Base-by-base conservation (phyloP, 1,284 basidiomycete species). In the Xerocomus tenax region DNA sequence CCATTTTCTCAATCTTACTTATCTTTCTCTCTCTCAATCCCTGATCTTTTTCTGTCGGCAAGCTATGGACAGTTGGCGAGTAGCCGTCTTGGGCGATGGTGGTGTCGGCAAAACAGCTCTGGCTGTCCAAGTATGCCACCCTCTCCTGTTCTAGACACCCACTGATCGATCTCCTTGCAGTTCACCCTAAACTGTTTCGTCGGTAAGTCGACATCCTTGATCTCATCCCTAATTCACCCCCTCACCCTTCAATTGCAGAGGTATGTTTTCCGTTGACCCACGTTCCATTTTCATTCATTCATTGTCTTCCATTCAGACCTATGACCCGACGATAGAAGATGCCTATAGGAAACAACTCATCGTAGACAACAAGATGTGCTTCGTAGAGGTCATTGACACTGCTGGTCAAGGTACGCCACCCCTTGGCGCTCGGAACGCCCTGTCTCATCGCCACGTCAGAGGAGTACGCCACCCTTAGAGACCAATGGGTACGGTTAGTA, bases 71-170 rank as follows among this genome's bases (percentile, higher is more conserved):
- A 84, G 81, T 67, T 92, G 88, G 86, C 82, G 88, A 74, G 82
- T 97, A 62, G 92, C 93, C 57, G 91, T 97, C 58, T 79, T 97
- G 50, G 93, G 93, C 58, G 94, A 98, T 72, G 94, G 94, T 71
- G 94, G 94, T 73, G 94, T 97, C 30, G 94, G 94, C 57, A 98
- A 97, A 78, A 97, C 94, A 51, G 94, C 94, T 19, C 71, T 98
- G 64, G 94, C 93, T 57, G 92, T 97, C 45, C 91, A 94, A 76
- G 91, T 90, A 59, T 55, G 83, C 69, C 47, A 10, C 26, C 15
- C 25, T 41, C 42, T 35, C 54, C 10, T 43, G 50, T 45, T 19
- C 16, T 42, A 42, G 21, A 42, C 42, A 8, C 30, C 28, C 19
- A n/a, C 52, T 63, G 45, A 61, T 54, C 54, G 43, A 23, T 42